Evolutionary conservation across 192 early-diverging fungal genomes (phyloP).

Genomic region (Entophlyctis helioformis): DNA sequence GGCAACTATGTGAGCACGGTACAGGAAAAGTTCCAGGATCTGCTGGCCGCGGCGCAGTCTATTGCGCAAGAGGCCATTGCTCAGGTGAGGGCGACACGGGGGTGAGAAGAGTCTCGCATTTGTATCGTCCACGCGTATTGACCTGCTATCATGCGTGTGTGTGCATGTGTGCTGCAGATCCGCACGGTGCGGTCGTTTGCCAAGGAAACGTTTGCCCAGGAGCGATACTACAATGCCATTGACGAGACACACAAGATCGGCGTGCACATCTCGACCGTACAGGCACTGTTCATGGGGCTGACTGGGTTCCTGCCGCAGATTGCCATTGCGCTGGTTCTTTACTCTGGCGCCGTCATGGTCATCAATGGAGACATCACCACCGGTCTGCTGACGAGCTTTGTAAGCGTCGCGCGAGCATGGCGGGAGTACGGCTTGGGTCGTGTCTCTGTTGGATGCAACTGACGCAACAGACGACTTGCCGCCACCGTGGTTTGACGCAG

Average conservation of each 20-base stretch:
- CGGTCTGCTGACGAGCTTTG: constrained; percentile 1
- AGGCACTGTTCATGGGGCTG: not conserved
- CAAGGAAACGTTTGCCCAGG: not conserved
- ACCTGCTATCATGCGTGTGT: too few species aligned
- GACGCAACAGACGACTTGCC: too few species aligned
- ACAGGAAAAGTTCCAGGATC: constrained; percentile 2
- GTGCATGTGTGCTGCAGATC: too few species aligned
- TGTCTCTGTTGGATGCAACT: too few species aligned
- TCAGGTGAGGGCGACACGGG: too few species aligned
- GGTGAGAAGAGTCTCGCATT: too few species aligned
- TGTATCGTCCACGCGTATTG: too few species aligned
- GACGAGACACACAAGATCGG: constrained; percentile 2
- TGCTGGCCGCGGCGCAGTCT: not conserved
- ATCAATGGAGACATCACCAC: not conserved
- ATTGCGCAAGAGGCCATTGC: not conserved
- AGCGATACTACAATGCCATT: not conserved
- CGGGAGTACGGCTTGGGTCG: not conserved
- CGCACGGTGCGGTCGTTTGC: constrained; percentile 2
- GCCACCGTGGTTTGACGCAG: not conserved
- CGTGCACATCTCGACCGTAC: not conserved
- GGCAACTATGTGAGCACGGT: not conserved
- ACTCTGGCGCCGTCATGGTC: constrained; percentile 2
- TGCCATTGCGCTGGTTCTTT: not conserved
- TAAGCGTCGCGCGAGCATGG: not conserved
- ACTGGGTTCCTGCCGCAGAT: not conserved